A percentile compares a stretch with the other conserved stretches of the same genome.
These are phyloP conservation scores for Grosmannia serpens DNA, from an alignment of 2,329 filamentous ascomycete genomes.

Conservation along the genomic window DNA sequence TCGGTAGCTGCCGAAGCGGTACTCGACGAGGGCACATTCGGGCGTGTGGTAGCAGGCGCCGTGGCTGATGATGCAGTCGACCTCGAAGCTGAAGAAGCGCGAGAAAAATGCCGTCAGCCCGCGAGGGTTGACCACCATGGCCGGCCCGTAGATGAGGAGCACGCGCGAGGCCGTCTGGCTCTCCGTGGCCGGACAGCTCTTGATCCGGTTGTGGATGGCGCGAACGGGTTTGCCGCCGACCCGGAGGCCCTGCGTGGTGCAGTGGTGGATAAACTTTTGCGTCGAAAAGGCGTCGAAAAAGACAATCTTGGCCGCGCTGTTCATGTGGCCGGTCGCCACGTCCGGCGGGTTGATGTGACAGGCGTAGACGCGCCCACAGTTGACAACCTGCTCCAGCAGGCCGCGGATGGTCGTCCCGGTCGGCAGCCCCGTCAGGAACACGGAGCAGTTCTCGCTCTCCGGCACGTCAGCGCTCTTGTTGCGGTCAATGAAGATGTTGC, in stretches of 20 bases:
- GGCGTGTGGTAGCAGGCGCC: constrained; percentile 4
- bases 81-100: constrained; percentile 31
- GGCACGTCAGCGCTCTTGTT: constrained; percentile 30
- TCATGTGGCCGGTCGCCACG: constrained; percentile 19
- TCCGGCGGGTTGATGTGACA: constrained; percentile 39
- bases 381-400: constrained; percentile 20
- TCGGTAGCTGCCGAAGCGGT: constrained; percentile 43
- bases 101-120: constrained; percentile 29
- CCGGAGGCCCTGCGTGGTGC: constrained; percentile 18
- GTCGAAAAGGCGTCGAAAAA: constrained; percentile 28
- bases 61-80: constrained; percentile 29
- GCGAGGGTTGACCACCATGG: constrained; percentile 29
- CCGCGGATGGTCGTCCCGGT: constrained; percentile 18
- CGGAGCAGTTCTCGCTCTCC: constrained; percentile 32
- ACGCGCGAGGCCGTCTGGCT: constrained; percentile 27
- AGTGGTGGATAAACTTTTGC: not conserved
- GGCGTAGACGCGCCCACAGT: constrained; percentile 39
- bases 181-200: constrained; percentile 14
- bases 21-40: constrained; percentile 28
- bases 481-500: constrained; percentile 22
- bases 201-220: constrained; percentile 21
- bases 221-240: constrained; percentile 25
- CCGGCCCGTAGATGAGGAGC: constrained; percentile 36
- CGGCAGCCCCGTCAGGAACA: constrained; percentile 42
- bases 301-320: constrained; percentile 36